phyloP scores from a whole-genome alignment of 78 protist species.

The Isochrysis galbana region DNA sequence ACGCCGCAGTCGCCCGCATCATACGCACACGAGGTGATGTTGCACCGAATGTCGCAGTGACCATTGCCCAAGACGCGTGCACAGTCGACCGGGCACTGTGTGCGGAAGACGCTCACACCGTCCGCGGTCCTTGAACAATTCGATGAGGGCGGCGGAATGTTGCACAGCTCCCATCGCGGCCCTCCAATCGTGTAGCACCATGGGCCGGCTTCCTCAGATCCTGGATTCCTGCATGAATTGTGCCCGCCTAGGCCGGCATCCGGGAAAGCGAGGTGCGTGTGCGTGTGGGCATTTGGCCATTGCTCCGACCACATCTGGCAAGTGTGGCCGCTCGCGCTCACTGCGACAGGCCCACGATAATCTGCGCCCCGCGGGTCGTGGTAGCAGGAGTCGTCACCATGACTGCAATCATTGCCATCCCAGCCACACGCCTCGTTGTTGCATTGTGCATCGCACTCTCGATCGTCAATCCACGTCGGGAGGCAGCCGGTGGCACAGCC shows the following conservation, averaged over 20 bases:
- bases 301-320: neutral
- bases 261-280: neutral
- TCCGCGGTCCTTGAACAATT: neutral
- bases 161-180: slow-evolving; percentile 7
- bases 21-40: slow-evolving; percentile 3
- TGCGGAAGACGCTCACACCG: neutral
- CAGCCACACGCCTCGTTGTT: neutral
- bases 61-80: neutral
- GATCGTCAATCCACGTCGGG: neutral
- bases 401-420: neutral
- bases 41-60: neutral
- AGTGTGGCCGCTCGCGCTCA: neutral
- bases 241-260: slow-evolving; percentile 13
- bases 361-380: neutral
- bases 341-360: neutral
- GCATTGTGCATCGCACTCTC: neutral
- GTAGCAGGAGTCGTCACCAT: neutral
- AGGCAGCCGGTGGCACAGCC: neutral
- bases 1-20: slow-evolving; percentile 11
- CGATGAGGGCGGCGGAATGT: neutral
- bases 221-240: slow-evolving; percentile 33
- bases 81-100: neutral
- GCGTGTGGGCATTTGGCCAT: neutral
- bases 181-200: neutral
- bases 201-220: neutral